Conservation (phyloP, 2,329 filamentous ascomycete species). For the Cordyceps tenuipes region DNA sequence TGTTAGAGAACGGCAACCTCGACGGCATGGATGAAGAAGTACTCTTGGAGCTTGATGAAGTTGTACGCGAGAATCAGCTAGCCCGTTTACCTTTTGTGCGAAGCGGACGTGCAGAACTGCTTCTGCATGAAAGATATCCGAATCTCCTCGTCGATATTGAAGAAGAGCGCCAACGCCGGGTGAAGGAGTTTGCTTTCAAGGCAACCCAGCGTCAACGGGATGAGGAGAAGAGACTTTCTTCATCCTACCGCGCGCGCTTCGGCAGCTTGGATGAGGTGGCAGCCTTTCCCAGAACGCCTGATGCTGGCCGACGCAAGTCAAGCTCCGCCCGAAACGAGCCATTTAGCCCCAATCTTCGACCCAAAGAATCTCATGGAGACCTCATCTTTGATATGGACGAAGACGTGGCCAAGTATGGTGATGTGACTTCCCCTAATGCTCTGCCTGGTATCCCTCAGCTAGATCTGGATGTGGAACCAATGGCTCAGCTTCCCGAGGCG, state of each 20-base stretch:
- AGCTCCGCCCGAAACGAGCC: slow-evolving; percentile 44
- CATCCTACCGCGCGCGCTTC: slow-evolving; percentile 51
- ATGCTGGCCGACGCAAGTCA: slow-evolving; percentile 38
- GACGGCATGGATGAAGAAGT: slow-evolving; percentile 80
- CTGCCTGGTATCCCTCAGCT: slow-evolving; percentile 14
- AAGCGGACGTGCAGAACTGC: slow-evolving; percentile 61
- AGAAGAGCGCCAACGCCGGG: slow-evolving; percentile 58
- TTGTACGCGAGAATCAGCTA: slow-evolving; percentile 76
- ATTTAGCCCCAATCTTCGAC: slow-evolving; percentile 58
- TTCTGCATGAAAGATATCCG: slow-evolving; percentile 57
- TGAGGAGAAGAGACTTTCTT: slow-evolving; percentile 53
- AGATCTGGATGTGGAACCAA: slow-evolving; percentile 20
- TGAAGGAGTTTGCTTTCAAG: slow-evolving; percentile 70
- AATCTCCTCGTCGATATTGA: slow-evolving; percentile 56
- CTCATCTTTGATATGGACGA: slow-evolving; percentile 95
- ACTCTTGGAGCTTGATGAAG: slow-evolving; percentile 68
- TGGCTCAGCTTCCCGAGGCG: slow-evolving; percentile 22
- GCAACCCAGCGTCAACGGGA: slow-evolving; percentile 43
- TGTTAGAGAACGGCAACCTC: slow-evolving; percentile 83
- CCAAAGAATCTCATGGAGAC: slow-evolving; percentile 62
- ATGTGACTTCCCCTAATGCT: slow-evolving; percentile 20
- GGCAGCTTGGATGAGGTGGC: slow-evolving; percentile 57
- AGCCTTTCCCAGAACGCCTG: slow-evolving; percentile 31
- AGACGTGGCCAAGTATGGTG: slow-evolving; percentile 26
- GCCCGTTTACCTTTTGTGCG: slow-evolving; percentile 68